A percentile compares a stretch with the other conserved stretches of the same genome.
phyloP scores from a whole-genome alignment of 1,284 basidiomycete genomes.

The Leccinum brunneo-olivaceum region DNA sequence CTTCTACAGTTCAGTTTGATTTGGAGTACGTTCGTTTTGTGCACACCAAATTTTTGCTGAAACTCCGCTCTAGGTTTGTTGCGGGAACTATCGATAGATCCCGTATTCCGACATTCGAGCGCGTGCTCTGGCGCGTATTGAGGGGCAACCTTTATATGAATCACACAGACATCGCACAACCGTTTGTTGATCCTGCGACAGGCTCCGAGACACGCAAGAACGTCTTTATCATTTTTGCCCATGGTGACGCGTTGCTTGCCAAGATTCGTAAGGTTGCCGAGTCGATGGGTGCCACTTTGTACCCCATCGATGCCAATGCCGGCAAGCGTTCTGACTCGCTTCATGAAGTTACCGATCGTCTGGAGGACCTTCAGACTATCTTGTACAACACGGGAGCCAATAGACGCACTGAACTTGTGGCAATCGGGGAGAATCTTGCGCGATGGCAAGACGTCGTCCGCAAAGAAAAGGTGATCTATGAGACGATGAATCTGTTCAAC shows the following conservation, averaged over 20 bases:
- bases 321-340: slow-evolving; percentile 89
- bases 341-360: slow-evolving; percentile 79
- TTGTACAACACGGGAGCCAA: slow-evolving; percentile 87
- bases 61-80: slow-evolving; percentile 61
- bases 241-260: slow-evolving; percentile 86
- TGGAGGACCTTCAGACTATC: slow-evolving; percentile 91
- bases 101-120: slow-evolving; percentile 91
- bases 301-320: slow-evolving; percentile 91
- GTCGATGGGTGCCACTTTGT: slow-evolving; percentile 95
- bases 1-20: slow-evolving; percentile 64
- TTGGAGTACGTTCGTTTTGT: slow-evolving; percentile 58
- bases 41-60: slow-evolving; percentile 1
- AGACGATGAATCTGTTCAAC: slow-evolving; percentile 91
- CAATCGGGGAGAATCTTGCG: slow-evolving; percentile 80
- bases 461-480: slow-evolving; percentile 95
- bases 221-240: slow-evolving; percentile 99
- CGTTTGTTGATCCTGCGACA: slow-evolving; percentile 83
- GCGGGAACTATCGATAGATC: slow-evolving; percentile 94
- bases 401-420: slow-evolving; percentile 80
- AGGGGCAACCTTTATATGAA: slow-evolving; percentile 99
- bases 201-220: slow-evolving; percentile 89
- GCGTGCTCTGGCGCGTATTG: slow-evolving; percentile 96
- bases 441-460: slow-evolving; percentile 93
- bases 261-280: slow-evolving; percentile 99
- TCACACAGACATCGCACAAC: slow-evolving; percentile 91